phyloP scores from a whole-genome alignment of 306 rosid species.

The Aeschynomene evenia region DNA sequence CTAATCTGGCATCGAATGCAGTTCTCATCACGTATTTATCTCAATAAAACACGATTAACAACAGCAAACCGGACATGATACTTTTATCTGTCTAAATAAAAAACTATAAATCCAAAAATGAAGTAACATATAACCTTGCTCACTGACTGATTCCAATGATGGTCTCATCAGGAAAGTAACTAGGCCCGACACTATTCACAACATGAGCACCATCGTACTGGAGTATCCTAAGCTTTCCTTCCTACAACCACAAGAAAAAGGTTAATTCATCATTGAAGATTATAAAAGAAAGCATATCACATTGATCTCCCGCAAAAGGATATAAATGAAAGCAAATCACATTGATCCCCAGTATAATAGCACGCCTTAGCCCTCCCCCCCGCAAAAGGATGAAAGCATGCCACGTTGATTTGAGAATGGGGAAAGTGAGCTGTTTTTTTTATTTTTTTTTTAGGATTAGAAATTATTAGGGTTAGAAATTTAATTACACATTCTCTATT shows the following conservation, averaged over 20 bases:
- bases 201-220: constrained; percentile 42
- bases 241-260: no score
- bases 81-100: background rate
- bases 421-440: no score
- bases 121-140: constrained; percentile 40
- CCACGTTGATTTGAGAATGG: constrained; percentile 43
- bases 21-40: constrained; percentile 2
- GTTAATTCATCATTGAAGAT: no score
- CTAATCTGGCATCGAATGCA: constrained; percentile 3
- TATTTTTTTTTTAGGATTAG: no score
- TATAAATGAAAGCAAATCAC: no score
- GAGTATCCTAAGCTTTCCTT: no score
- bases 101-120: constrained; percentile 18
- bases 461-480: no score
- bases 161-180: constrained; percentile 53
- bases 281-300: no score
- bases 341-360: no score
- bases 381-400: constrained; percentile 31
- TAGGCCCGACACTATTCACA: constrained; percentile 41
- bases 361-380: no score
- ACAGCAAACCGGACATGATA: background rate
- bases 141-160: constrained; percentile 40
- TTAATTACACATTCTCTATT: no score
- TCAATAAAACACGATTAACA: constrained; percentile 20
- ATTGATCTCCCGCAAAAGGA: constrained; percentile 31